Evolutionary conservation across 2,329 filamentous ascomycete species (phyloP).

Genomic region (Seiridium cupressi): DNA sequence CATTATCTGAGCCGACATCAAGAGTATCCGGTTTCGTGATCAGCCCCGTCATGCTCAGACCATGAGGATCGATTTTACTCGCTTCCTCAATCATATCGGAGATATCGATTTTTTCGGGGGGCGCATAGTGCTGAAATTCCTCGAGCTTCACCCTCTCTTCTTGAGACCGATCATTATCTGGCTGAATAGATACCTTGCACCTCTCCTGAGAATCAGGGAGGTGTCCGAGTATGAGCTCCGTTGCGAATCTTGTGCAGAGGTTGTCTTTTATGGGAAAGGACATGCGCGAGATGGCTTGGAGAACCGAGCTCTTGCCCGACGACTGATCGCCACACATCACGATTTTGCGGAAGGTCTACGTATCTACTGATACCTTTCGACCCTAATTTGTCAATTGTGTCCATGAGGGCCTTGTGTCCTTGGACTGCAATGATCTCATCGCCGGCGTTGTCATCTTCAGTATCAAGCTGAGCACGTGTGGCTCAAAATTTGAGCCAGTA

Average conservation of each 20-base stretch:
- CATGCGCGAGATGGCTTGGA: conserved; percentile 61
- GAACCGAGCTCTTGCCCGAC: conserved; percentile 61
- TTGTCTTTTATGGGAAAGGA: conserved; percentile 56
- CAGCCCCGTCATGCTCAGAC: conserved; percentile 43
- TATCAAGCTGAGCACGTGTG: neutral
- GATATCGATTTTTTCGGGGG: conserved; percentile 21
- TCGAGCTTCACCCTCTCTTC: conserved; percentile 20
- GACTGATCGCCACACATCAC: conserved; percentile 61
- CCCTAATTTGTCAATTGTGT: conserved; percentile 34
- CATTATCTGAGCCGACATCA: conserved; percentile 32
- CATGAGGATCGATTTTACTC: conserved; percentile 29
- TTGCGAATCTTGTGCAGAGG: conserved; percentile 63
- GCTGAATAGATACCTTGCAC: conserved; percentile 31
- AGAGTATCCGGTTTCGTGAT: conserved; percentile 45
- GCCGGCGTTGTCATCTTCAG: neutral
- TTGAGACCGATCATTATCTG: conserved; percentile 24
- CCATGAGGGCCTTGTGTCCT: conserved; percentile 24
- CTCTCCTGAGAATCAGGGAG: conserved; percentile 18
- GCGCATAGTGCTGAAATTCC: conserved; percentile 8
- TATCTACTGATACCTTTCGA: conserved; percentile 30
- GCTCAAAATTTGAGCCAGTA: too few relatives aligned
- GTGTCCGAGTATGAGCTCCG: conserved; percentile 56
- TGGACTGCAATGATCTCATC: conserved; percentile 13
- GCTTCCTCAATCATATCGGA: conserved; percentile 32
- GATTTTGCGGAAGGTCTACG: conserved; percentile 39